phyloP scores from a whole-genome alignment of 108 stramenopile species.

The Nannochloropsis salina region DNA sequence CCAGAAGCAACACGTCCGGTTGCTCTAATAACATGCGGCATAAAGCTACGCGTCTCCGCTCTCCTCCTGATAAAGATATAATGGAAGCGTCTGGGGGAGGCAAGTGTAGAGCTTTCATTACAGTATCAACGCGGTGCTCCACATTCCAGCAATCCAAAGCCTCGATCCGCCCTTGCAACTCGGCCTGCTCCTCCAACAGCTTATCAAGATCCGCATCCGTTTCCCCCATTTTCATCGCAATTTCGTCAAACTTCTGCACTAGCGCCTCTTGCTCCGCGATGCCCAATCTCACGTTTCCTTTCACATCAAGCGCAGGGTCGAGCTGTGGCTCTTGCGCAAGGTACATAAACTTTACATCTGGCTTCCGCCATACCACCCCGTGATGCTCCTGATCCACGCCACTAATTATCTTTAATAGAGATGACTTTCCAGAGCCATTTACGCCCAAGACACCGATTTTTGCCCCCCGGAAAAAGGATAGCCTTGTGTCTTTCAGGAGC shows the following conservation, averaged over 20 bases:
- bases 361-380: conserved; percentile 39
- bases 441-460: conserved; percentile 54
- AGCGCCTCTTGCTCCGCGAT: conserved; percentile 47
- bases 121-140: conserved; percentile 45
- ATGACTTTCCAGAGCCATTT: conserved; percentile 51
- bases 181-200: conserved; percentile 47
- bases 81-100: conserved; percentile 34
- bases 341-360: conserved; percentile 44
- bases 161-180: conserved; percentile 47
- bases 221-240: conserved; percentile 40
- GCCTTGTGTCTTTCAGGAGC: conserved; percentile 34
- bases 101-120: conserved; percentile 44
- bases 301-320: conserved; percentile 39
- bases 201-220: conserved; percentile 43
- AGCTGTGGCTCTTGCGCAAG: conserved; percentile 54
- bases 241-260: conserved; percentile 43
- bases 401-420: conserved; percentile 45
- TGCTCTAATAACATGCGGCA: conserved; percentile 44
- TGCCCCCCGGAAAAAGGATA: conserved; percentile 48
- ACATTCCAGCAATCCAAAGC: conserved; percentile 49
- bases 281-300: conserved; percentile 41
- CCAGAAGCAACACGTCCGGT: conserved; percentile 45
- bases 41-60: conserved; percentile 42
- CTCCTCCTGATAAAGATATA: conserved; percentile 35
- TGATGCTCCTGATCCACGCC: conserved; percentile 50